Evolutionary conservation across 2,329 filamentous ascomycete genomes (phyloP), one percentile per base, ranked within the genome.

Genomic region (Sarocladium brachiariae): DNA sequence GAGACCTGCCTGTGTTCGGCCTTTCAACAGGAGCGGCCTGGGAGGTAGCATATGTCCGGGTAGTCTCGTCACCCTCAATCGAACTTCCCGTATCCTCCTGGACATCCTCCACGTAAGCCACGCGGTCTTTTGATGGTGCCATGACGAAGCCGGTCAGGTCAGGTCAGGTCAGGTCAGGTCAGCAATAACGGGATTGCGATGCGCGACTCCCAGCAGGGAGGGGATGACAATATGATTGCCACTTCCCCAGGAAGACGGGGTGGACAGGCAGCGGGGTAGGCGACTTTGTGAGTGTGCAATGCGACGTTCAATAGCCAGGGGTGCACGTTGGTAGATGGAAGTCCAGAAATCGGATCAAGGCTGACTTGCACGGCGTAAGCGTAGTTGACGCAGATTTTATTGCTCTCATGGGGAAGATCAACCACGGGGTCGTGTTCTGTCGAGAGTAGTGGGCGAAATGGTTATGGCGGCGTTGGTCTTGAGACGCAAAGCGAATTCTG

Each of bases 1-100:
- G 71, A 38, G 72, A 66, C 59, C 71, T 75, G 55, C 75, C 63
- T 18, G 72, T 78, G 60, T 80, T 80, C 58, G 77, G 71, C 27
- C 69, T 70, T 58, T 78, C 70, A 55, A 74, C 77, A 48, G 58
- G 61, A 9, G 73, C 7, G 9, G 43, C 43, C 19, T 47, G 43
- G 25, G 43, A 47, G 11, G 65, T 65, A 55, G 77, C 76, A 63
- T 78, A 80, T 46, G 60, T 62, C 25, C 67, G 65, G 39, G 66
- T 70, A 52, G 65, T 64, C 54, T 61, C 61, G 18, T 67, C 68
- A 39, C 69, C 70, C 55, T 65, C 64, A 35, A 70, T 61, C 31
- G 68, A 62, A 50, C 71, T 72, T 35, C 69, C 74, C 11, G 68
- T 65, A 48, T 78, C 75, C 57, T 79, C 75, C 58, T 78, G 74